A percentile compares a stretch with the other conserved stretches of the same genome.
These are phyloP conservation scores for Amphibolis antarctica DNA, from an alignment of 106 monocot genomes.

Conservation along the genomic window DNA sequence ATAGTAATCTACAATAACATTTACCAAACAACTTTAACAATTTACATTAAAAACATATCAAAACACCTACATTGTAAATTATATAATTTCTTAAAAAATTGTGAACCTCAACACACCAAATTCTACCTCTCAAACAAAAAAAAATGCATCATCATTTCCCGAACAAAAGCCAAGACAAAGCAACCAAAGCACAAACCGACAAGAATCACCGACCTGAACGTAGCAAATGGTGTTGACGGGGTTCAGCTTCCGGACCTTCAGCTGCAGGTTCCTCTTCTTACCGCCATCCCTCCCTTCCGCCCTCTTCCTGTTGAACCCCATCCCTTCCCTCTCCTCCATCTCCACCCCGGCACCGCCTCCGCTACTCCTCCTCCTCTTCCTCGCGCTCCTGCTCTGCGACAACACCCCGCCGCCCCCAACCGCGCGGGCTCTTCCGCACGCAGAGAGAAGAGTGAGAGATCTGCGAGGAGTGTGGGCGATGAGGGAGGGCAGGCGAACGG, in stretches of 20 bases:
- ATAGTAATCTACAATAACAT: too few relatives aligned
- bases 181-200: not conserved
- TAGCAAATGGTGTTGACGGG: constrained; percentile 75
- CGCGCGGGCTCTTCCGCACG: not conserved
- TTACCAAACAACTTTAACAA: too few relatives aligned
- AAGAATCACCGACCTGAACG: constrained; percentile 45
- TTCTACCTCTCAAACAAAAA: too few relatives aligned
- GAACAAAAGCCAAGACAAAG: not conserved
- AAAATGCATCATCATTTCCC: not conserved
- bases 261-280: constrained; percentile 37
- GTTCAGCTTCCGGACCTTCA: constrained; percentile 66
- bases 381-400: constrained; percentile 2
- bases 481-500: constrained; percentile 3
- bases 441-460: not conserved
- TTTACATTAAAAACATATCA: too few relatives aligned
- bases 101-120: too few relatives aligned
- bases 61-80: too few relatives aligned
- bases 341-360: constrained; percentile 3
- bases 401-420: not conserved
- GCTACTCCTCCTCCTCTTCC: constrained; percentile 24
- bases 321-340: constrained; percentile 23
- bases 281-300: constrained; percentile 68
- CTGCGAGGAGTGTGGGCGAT: not conserved
- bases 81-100: too few relatives aligned
- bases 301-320: constrained; percentile 56